Percentiles rank a stretch among this genome's conserved stretches.
Conservation (phyloP, 2,329 filamentous ascomycete genomes). For the Diaporthe ampelina region DNA sequence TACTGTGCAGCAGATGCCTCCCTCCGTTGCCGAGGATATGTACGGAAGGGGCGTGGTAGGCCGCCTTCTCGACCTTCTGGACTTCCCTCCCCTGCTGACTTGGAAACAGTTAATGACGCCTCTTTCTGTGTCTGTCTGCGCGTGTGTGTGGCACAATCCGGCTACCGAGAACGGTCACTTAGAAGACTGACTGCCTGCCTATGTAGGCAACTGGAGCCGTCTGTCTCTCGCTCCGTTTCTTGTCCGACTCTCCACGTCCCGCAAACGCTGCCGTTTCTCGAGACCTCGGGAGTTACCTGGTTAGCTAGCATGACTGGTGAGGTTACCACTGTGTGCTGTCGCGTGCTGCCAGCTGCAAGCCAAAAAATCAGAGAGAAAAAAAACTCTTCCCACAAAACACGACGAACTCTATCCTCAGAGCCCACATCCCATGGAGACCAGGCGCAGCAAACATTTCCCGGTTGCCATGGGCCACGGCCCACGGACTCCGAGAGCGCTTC, state of each 20-base stretch:
- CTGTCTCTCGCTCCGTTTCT: too few species aligned
- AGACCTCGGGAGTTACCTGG: neutral
- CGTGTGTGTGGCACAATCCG: conserved; percentile 18
- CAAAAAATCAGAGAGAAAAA: neutral
- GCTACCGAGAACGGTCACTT: conserved; percentile 17
- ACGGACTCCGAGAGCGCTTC: conserved; percentile 18
- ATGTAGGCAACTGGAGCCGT: neutral
- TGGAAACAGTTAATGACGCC: conserved; percentile 30
- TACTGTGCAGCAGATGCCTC: conserved; percentile 5
- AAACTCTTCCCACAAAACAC: conserved; percentile 16
- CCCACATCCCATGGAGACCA: conserved; percentile 30
- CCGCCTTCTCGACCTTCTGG: conserved; percentile 17
- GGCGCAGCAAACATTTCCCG: conserved; percentile 28
- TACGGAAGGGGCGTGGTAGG: neutral
- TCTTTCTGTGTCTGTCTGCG: neutral
- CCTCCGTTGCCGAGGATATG: conserved; percentile 25
- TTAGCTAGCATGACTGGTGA: conserved; percentile 13
- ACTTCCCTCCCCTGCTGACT: conserved; percentile 14
- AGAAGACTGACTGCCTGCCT: neutral
- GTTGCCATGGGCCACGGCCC: conserved; percentile 24
- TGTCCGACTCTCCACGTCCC: neutral
- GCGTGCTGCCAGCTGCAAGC: conserved; percentile 16
- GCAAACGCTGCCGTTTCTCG: neutral
- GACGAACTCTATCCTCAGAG: conserved; percentile 28
- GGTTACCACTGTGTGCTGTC: conserved; percentile 4